Percentiles rank a stretch among this genome's conserved stretches.
Evolutionary conservation across 768 basidiomycete species (phyloP).

Genomic region (Tricholoma sp.): DNA sequence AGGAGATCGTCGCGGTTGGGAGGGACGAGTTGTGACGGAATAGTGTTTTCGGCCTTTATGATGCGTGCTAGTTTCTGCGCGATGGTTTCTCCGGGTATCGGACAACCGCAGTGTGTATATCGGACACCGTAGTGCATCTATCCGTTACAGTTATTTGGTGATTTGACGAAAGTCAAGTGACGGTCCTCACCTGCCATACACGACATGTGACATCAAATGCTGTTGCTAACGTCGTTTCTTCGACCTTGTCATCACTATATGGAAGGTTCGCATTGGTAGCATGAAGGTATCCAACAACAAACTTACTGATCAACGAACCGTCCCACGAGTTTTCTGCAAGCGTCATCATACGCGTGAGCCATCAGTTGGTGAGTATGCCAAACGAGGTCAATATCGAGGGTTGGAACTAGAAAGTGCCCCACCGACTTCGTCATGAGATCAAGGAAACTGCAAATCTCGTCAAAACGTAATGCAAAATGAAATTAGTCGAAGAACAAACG

Average conservation of each 20-base stretch:
- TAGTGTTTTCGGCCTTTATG: conserved; percentile 9
- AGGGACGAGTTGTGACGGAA: conserved; percentile 26
- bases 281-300: not conserved
- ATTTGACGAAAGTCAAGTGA: not conserved
- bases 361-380: conserved; percentile 65
- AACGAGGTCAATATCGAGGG: conserved; percentile 57
- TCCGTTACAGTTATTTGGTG: not conserved
- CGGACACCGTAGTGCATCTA: conserved; percentile 39
- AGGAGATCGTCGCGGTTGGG: conserved; percentile 29
- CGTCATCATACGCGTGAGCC: conserved; percentile 32
- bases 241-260: conserved; percentile 36
- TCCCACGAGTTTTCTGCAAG: conserved; percentile 33
- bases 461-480: not conserved
- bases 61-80: conserved; percentile 33
- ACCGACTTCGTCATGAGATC: conserved; percentile 39
- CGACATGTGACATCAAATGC: conserved; percentile 24
- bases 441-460: conserved; percentile 30
- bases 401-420: conserved; percentile 39
- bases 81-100: conserved; percentile 37
- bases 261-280: not conserved
- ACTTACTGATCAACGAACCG: conserved; percentile 44
- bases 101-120: conserved; percentile 55
- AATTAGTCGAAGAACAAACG: conserved; percentile 19
- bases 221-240: conserved; percentile 17
- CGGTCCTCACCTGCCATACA: conserved; percentile 20